Conservation (phyloP, 106 monocot species). For the Allium cepa region DNA sequence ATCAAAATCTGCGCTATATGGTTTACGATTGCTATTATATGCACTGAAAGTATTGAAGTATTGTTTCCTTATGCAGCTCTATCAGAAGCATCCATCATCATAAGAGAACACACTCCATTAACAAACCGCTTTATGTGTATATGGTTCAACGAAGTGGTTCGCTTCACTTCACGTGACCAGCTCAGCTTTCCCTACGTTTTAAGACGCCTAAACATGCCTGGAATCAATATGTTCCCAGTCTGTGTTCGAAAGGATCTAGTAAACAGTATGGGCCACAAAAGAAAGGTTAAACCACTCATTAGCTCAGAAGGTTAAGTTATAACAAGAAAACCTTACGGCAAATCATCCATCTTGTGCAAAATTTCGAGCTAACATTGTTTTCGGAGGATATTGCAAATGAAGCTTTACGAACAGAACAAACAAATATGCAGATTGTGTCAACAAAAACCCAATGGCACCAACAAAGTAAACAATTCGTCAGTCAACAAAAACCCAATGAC, state of each 20-base stretch:
- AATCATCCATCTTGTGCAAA: neutral
- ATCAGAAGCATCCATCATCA: constrained; percentile 78
- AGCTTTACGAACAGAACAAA: no score
- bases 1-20: no score
- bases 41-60: neutral
- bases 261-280: constrained; percentile 86
- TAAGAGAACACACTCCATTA: constrained; percentile 64
- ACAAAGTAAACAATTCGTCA: no score
- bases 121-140: constrained; percentile 72
- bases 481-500: no score
- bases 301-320: constrained; percentile 15
- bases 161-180: constrained; percentile 92
- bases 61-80: constrained; percentile 42
- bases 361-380: no score
- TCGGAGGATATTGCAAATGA: no score
- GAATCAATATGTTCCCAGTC: constrained; percentile 80
- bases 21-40: no score
- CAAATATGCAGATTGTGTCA: no score
- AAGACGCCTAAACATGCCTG: constrained; percentile 41
- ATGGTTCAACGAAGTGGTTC: constrained; percentile 96
- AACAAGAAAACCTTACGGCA: neutral
- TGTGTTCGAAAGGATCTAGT: constrained; percentile 87
- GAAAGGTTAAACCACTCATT: constrained; percentile 79
- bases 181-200: constrained; percentile 88
- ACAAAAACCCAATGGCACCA: no score